Percentiles rank a stretch among this genome's conserved stretches.
phyloP scores from a whole-genome alignment of 768 basidiomycete genomes.

The Rhizopogon sp. region DNA sequence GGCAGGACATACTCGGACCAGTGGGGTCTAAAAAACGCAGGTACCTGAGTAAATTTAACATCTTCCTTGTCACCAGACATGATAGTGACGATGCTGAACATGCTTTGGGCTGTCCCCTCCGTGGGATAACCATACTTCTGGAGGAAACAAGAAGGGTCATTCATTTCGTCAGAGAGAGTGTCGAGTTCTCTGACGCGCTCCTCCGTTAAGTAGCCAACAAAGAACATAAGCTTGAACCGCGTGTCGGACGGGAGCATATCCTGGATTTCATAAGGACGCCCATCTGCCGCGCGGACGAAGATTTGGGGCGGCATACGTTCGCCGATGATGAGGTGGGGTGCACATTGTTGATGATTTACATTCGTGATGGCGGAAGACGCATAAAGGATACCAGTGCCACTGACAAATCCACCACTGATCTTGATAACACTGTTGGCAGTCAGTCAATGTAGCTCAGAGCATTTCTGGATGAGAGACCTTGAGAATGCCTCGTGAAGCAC shows the following conservation, averaged over 20 bases:
- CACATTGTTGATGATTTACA: constrained; percentile 22
- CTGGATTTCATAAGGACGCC: constrained; percentile 33
- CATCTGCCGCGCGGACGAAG: constrained; percentile 32
- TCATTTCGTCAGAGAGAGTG: constrained; percentile 21
- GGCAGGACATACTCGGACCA: constrained; percentile 34
- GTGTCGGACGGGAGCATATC: constrained; percentile 33
- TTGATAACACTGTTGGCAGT: constrained; percentile 26
- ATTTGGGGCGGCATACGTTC: constrained; percentile 32
- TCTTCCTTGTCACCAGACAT: constrained; percentile 24
- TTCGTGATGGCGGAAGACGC: constrained; percentile 30
- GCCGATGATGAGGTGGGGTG: constrained; percentile 29
- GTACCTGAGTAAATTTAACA: constrained; percentile 28
- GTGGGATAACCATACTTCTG: constrained; percentile 17
- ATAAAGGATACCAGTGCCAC: constrained; percentile 37
- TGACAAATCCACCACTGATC: constrained; percentile 31
- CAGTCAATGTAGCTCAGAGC: neutral
- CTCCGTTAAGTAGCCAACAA: constrained; percentile 24
- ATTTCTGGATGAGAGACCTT: constrained; percentile 12
- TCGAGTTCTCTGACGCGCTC: constrained; percentile 16
- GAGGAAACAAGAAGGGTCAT: constrained; percentile 19
- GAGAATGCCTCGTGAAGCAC: constrained; percentile 31
- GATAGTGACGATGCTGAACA: constrained; percentile 29
- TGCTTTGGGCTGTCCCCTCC: constrained; percentile 11
- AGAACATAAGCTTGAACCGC: constrained; percentile 33
- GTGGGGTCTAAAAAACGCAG: constrained; percentile 30